Evolutionary conservation across 2,329 filamentous ascomycete genomes (phyloP).

Genomic region (Apiospora koreana): DNA sequence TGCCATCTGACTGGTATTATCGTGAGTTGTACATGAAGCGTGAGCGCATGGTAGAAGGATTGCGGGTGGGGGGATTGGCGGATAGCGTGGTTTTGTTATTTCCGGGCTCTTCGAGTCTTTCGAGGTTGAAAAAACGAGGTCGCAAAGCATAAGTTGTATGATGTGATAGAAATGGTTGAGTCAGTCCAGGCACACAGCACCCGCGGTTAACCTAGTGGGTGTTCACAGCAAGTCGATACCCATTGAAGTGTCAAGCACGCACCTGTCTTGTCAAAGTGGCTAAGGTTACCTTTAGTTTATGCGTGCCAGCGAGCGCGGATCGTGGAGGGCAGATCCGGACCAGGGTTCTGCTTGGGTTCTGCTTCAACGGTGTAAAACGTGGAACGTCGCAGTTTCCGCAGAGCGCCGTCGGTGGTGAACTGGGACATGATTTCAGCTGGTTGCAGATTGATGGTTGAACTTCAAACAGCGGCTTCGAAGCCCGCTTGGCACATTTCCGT

Average conservation of each 20-base stretch:
- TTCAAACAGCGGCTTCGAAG: neutral
- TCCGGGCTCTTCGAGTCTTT: neutral
- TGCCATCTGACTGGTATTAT: constrained; percentile 2
- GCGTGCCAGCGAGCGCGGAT: neutral
- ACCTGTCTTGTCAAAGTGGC: neutral
- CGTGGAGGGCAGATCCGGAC: neutral
- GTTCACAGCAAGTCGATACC: neutral
- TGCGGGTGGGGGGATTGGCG: neutral
- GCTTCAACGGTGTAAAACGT: neutral
- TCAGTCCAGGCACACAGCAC: neutral
- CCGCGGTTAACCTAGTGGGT: neutral
- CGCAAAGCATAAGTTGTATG: neutral
- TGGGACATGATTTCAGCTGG: neutral
- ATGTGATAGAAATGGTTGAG: neutral
- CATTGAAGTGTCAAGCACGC: neutral
- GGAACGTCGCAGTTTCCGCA: neutral
- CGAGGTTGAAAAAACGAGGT: neutral
- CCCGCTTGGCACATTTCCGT: neutral
- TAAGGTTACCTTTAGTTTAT: neutral
- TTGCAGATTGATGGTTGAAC: neutral
- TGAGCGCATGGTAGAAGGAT: neutral
- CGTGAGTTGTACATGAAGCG: neutral
- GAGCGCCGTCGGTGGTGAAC: neutral
- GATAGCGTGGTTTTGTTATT: neutral
- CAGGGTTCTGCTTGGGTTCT: no score